These are phyloP conservation scores for Hypoxylon sp. DNA, from an alignment of 2,329 filamentous ascomycete species.

Conservation along the genomic window DNA sequence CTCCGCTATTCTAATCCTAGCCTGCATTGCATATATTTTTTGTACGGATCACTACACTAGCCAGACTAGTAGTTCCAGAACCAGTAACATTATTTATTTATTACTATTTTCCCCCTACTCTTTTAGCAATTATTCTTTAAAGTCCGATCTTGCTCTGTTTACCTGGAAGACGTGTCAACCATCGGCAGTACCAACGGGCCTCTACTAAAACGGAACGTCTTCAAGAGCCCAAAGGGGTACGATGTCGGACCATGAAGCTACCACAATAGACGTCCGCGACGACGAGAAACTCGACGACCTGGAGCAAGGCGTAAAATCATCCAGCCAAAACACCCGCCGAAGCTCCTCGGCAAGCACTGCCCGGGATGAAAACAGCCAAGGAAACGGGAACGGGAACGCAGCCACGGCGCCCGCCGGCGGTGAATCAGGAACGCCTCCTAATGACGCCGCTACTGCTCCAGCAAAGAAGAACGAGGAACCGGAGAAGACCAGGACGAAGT, in stretches of 20 bases:
- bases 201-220: slow-evolving; percentile 4
- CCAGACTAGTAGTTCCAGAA: slow-evolving; percentile 26
- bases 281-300: slow-evolving; percentile 43
- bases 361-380: slow-evolving; percentile 27
- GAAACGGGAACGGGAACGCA: slow-evolving; percentile 17
- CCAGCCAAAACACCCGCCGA: slow-evolving; percentile 17
- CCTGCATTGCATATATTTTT: slow-evolving; percentile 1
- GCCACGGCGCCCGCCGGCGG: slow-evolving; percentile 5
- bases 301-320: slow-evolving; percentile 34
- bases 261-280: slow-evolving; percentile 36
- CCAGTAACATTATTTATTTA: slow-evolving; percentile 13
- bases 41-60: slow-evolving; percentile 24
- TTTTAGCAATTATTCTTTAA: slow-evolving; percentile 6
- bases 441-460: slow-evolving; percentile 17
- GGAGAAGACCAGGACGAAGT: slow-evolving; percentile 48
- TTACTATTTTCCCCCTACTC: background rate
- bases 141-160: background rate
- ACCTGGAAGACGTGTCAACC: slow-evolving; percentile 10
- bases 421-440: slow-evolving; percentile 5
- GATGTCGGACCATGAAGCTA: slow-evolving; percentile 37
- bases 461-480: slow-evolving; percentile 31
- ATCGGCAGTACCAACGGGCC: slow-evolving; percentile 18
- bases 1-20: slow-evolving; percentile 32
- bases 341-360: slow-evolving; percentile 40
- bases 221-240: slow-evolving; percentile 3